Conservation (phyloP, 805 yeast genomes). For the Hanseniaspora taiwanica region DNA sequence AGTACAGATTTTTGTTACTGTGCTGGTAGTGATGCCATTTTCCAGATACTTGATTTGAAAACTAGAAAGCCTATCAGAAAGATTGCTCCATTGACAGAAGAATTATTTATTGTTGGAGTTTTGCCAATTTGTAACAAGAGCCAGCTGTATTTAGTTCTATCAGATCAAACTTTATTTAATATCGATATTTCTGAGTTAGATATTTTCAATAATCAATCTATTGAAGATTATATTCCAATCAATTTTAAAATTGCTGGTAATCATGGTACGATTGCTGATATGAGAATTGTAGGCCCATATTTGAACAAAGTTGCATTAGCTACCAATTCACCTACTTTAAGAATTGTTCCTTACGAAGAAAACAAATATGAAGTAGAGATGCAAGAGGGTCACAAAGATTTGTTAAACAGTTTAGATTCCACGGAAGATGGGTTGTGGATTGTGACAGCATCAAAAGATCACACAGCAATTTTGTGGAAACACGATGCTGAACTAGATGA, state of each 20-base stretch:
- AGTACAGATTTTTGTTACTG: conserved; percentile 36
- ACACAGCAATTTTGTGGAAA: conserved; percentile 73
- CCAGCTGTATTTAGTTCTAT: conserved; percentile 40
- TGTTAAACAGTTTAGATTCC: conserved; percentile 68
- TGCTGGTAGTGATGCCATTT: conserved; percentile 67
- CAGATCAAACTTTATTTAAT: conserved; percentile 73
- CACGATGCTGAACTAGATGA: conserved; percentile 32
- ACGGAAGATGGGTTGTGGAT: conserved; percentile 79
- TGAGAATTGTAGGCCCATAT: conserved; percentile 59
- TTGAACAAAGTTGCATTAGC: conserved; percentile 60
- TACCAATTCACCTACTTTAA: conserved; percentile 80
- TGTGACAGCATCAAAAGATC: conserved; percentile 85
- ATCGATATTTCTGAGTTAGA: conserved; percentile 21
- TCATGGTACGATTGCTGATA: conserved; percentile 90
- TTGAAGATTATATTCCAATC: conserved; percentile 27
- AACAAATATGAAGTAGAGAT: conserved; percentile 47
- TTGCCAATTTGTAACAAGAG: conserved; percentile 24
- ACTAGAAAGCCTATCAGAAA: conserved; percentile 32
- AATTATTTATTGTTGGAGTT: conserved; percentile 54
- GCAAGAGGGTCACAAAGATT: conserved; percentile 73
- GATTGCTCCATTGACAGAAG: conserved; percentile 49
- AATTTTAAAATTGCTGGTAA: conserved; percentile 67
- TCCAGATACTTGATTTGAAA: conserved; percentile 48
- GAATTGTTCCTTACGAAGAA: conserved; percentile 44
- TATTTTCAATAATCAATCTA: conserved; percentile 15